Evolutionary conservation across 257 asterid genomes (phyloP), one percentile per base, ranked within the genome.

Genomic region (Ligustrum vulgare): DNA sequence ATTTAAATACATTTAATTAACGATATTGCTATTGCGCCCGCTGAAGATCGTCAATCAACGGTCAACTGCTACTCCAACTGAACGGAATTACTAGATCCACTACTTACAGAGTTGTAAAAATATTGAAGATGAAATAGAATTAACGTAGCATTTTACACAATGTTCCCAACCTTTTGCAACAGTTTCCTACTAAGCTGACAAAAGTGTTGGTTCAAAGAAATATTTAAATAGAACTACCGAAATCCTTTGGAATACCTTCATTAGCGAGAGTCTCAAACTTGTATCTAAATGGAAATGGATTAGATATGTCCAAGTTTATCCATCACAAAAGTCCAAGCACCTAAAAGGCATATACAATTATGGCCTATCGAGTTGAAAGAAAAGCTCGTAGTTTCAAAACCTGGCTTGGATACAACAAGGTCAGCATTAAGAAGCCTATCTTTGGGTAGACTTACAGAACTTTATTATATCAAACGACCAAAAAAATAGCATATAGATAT

Each of bases 351-450:
- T 16, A n/a, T 6, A 54, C 28, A 54, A 54, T n/a, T 54, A 54
- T 54, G 63, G 63, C 63, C 23, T 18, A 54, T 54, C 25, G 12
- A 51, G 6, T 23, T 15, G 31, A 51, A 51, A 51, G 5, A 2
- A 51, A 51, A n/a, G 62, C 25, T n/a, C 25, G 2, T 4, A 25
- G 62, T 54, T 54, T 54, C 63, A 54, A 43, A 25, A 70, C 67
- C 64, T 58, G 76, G 62, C 32, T 43, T 32, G 7, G 72, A 67
- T 34, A 69, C 65, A 66, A 34, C 37, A 71, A 43, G 31, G 43
- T 76, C 35, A 6, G 67, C 25, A 28, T 77, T 34, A 33, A 62
- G 12, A 72, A 73, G 66, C 37, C 54, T 23, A 63, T 54, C 20
- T 56, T 20, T 47, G 62, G 54, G 56, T 15, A 45, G 56, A 45